Evolutionary conservation across 108 stramenopile species (phyloP), one percentile per base, ranked within the genome.

Genomic region (Skeletonema costatum): DNA sequence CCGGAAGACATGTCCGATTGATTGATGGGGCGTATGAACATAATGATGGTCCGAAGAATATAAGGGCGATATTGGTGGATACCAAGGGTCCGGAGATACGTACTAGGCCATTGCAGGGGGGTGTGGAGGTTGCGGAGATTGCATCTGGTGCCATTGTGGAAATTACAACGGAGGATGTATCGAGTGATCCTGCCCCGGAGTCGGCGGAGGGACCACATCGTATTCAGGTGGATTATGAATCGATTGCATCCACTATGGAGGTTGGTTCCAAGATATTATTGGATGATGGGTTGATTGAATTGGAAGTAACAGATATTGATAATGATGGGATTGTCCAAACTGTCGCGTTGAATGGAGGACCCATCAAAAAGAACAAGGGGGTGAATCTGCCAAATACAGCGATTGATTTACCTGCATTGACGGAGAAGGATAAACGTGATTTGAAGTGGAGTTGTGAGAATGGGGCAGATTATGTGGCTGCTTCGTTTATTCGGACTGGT

Each of bases 61-160:
- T 87, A 56, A 85, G 87, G 53, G 95, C 95, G 30, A 68, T 96
- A 21, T 69, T 93, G 25, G 89, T 94, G 7, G 93, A 96, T 87
- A 96, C 96, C 58, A 96, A 96, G 66, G 90, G 96, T 42, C 96
- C 96, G 12, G 97, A 97, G 77, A 94, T 97, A 64, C 89, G 97
- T 12, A 97, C 97, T 0, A 92, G 93, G 60, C 70, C 84, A 13
- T 78, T 97, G 21, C 87, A 91, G 64, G 92, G 92, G 16, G 70
- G 85, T 63, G 85, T 70, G 36, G 87, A 82, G 29, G 80, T 86
- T n/a, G 60, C 71, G 5, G 79, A 89, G 56, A 88, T 90, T 69
- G 82, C 65, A 14, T 70, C 74, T 10, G 89, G 81, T 42, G 80
- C 76, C 16, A 68, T 68, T 25, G 90, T 90, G 29, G 82, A 75